A percentile compares a stretch with the other conserved stretches of the same genome.
These are phyloP conservation scores for Aquilaria agallochum DNA, from an alignment of 441 rosid species.

Conservation along the genomic window DNA sequence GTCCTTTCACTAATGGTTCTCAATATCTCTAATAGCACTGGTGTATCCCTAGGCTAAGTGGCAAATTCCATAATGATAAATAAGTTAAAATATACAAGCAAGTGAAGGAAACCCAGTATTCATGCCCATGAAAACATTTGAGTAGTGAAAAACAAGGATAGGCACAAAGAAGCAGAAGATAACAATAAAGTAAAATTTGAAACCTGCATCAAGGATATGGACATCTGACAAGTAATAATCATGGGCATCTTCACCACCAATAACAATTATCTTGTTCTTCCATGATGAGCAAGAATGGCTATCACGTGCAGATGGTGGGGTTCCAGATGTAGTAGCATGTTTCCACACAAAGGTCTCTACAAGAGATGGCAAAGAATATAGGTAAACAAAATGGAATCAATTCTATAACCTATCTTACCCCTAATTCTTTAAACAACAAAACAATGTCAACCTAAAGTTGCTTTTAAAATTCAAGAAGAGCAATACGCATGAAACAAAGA, in stretches of 20 bases:
- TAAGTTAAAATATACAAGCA: not conserved
- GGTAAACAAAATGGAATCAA: not conserved
- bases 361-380: slow-evolving; percentile 15
- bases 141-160: slow-evolving; percentile 1
- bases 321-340: slow-evolving; percentile 65
- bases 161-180: not conserved
- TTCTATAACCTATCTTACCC: too few species aligned
- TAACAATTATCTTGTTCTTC: slow-evolving; percentile 78
- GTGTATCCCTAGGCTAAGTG: slow-evolving; percentile 7
- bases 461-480: too few species aligned
- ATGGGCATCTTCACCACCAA: slow-evolving; percentile 95
- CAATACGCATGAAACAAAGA: too few species aligned
- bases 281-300: slow-evolving; percentile 96
- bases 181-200: slow-evolving; percentile 2
- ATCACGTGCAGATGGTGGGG: slow-evolving; percentile 89
- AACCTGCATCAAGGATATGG: slow-evolving; percentile 94
- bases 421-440: too few species aligned
- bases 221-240: slow-evolving; percentile 93
- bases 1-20: too few species aligned
- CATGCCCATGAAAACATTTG: not conserved
- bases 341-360: slow-evolving; percentile 94
- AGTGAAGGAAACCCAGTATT: not conserved
- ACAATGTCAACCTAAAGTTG: too few species aligned
- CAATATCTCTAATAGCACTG: not conserved
- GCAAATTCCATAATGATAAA: slow-evolving; percentile 5